Base-by-base conservation (phyloP, 768 basidiomycete species). In the Thelephora ganbajun region DNA sequence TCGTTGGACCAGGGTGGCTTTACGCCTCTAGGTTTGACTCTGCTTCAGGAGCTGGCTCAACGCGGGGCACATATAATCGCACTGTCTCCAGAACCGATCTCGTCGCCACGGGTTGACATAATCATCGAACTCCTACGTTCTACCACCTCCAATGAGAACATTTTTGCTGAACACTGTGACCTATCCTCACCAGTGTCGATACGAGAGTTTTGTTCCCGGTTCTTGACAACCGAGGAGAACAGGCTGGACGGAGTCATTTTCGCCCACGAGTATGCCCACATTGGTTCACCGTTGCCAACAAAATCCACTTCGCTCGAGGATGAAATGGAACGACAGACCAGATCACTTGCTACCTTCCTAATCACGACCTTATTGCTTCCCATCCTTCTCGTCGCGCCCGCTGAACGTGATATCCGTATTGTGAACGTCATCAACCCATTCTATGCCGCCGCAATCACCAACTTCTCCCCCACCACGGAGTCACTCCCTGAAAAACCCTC, bases 381-480 rank as follows among this genome's bases (percentile, higher is more conserved):
- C 2, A 70, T 75, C 23, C 66, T 94, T 3, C 76, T 96, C 13
- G 77, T 84, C 20, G 82, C 86, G 0, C 90, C 91, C 0, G 69
- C 73, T n/a, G 91, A 92, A 59, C 74, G 91, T 33, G 87, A 92
- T 53, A 88, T 96, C 36, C 82, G 92, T n/a, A 76, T 96, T 53
- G 68, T 97, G 59, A 80, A 80, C 48, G 70, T 91, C 35, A 74
- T 93, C 58, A 90, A 91, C 50, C 90, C 90, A 2, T 88, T 89
- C 54, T 96, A 94, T 55, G 80, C 89, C 2, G 88, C 92, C 1
- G 83, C 87, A 0, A 67, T 76, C 2, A 70, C 74, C 3, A 53
- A 65, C 3, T 66, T 71, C 54, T 53, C 64, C 34, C 33, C 54
- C 23, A 35, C 30, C 35, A n/a, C 20, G 48, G 35, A 51, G 48